Evolutionary conservation across 1,284 basidiomycete genomes (phyloP).

Genomic region (Apiotrichum akiyoshidainum): DNA sequence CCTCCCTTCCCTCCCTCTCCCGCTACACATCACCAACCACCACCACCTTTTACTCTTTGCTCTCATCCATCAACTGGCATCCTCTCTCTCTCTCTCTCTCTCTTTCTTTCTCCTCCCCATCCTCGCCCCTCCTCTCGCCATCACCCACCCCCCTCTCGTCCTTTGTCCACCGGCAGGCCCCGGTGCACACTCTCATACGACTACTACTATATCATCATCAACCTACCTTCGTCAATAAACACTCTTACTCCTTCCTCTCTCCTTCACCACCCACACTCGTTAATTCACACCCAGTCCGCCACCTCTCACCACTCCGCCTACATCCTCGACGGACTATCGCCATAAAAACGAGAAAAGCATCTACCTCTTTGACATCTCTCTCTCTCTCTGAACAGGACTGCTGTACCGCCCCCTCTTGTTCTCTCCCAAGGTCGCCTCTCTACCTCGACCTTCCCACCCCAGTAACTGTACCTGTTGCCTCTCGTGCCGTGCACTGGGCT

Average conservation of each 20-base stretch:
- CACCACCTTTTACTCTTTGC: background rate
- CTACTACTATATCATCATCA: too few relatives aligned
- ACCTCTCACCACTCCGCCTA: too few relatives aligned
- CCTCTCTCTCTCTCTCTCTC: background rate
- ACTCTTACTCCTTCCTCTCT: background rate
- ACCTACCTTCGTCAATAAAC: background rate
- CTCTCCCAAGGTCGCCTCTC: too few relatives aligned
- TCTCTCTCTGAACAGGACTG: too few relatives aligned
- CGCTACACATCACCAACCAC: too few relatives aligned
- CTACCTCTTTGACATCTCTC: too few relatives aligned
- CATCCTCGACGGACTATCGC: too few relatives aligned
- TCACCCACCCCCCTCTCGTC: background rate
- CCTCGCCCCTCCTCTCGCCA: background rate
- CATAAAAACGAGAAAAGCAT: too few relatives aligned
- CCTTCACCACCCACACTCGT: conserved; percentile 4
- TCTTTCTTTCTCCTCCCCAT: background rate
- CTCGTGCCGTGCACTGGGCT: background rate
- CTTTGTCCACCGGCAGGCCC: background rate
- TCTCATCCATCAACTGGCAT: background rate
- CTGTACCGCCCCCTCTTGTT: too few relatives aligned
- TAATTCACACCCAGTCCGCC: background rate
- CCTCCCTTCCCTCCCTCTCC: background rate
- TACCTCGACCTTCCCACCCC: background rate
- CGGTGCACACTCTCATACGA: background rate
- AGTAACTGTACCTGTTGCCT: background rate